Percentiles rank a stretch among this genome's conserved stretches.
These are phyloP conservation scores for Jimgerdemannia lactiflua DNA, from an alignment of 192 early-diverging fungal genomes.

Conservation along the genomic window DNA sequence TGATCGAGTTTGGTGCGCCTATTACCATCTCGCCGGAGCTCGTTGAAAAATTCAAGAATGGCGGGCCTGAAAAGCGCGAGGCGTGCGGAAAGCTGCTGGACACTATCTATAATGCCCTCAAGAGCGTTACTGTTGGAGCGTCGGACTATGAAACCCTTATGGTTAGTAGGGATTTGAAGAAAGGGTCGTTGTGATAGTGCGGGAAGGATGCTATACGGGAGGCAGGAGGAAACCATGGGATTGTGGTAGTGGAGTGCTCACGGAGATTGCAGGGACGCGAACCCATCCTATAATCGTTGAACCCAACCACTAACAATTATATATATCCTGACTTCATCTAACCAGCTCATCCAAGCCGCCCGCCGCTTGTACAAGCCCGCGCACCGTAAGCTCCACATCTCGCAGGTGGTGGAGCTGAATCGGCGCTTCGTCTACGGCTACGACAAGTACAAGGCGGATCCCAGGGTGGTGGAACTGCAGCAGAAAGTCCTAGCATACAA, in stretches of 20 bases:
- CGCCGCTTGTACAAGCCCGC: conserved; percentile 89
- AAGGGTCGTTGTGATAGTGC: not conserved
- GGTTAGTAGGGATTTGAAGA: conserved; percentile 39
- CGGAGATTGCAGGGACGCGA: too few relatives aligned
- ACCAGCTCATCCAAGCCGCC: conserved; percentile 86
- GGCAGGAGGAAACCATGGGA: not conserved
- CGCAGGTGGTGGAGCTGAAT: conserved; percentile 85
- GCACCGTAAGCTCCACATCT: conserved; percentile 80
- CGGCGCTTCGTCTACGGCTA: conserved; percentile 88
- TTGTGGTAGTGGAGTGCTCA: not conserved
- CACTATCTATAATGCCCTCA: conserved; percentile 73
- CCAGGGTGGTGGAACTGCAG: conserved; percentile 75
- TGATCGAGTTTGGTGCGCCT: conserved; percentile 94
- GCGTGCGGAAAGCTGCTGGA: conserved; percentile 82
- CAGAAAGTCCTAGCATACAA: conserved; percentile 83
- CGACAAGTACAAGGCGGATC: conserved; percentile 76
- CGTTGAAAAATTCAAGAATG: conserved; percentile 79
- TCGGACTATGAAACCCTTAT: conserved; percentile 91
- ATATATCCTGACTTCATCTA: conserved; percentile 1
- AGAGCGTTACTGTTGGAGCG: conserved; percentile 89
- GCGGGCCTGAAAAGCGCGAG: conserved; percentile 79
- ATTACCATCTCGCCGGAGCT: conserved; percentile 75
- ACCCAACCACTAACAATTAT: not conserved
- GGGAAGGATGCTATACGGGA: too few relatives aligned
- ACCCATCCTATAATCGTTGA: too few relatives aligned